A percentile compares a stretch with the other conserved stretches of the same genome.
Conservation (phyloP, 139 green algal species). For the Tetratostichococcus sp. region DNA sequence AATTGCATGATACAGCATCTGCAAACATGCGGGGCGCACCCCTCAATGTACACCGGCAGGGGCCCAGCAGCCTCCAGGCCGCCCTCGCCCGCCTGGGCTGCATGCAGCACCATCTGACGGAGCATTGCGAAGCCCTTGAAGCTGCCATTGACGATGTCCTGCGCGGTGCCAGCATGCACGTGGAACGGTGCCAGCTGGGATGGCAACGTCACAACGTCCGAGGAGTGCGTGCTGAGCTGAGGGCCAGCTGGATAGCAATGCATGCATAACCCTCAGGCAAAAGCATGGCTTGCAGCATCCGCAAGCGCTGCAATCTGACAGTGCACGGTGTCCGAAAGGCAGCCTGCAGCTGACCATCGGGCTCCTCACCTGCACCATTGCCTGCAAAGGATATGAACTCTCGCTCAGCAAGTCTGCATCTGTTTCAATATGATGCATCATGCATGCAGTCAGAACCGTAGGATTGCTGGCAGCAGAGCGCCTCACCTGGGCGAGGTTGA, state of each 20-base stretch:
- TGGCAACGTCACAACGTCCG: no score
- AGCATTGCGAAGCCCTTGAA: conserved; percentile 68
- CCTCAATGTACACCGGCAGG: conserved; percentile 2
- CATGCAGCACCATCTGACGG: conserved; percentile 35
- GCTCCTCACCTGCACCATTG: conserved; percentile 17
- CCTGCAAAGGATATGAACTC: no score
- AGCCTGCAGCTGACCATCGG: no score
- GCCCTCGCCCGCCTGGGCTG: background rate
- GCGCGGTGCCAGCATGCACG: background rate
- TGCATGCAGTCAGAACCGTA: no score
- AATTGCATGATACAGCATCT: background rate
- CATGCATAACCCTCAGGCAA: background rate
- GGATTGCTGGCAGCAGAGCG: no score
- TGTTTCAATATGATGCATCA: no score
- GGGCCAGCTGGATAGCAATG: background rate
- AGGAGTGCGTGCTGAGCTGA: background rate
- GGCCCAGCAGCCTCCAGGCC: no score
- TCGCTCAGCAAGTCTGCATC: no score
- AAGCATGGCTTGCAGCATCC: background rate
- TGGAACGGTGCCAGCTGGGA: background rate
- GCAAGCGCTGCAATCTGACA: no score
- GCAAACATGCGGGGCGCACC: background rate
- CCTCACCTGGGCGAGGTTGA: conserved; percentile 41
- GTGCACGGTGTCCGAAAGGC: no score
- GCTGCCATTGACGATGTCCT: conserved; percentile 50